Conservation (phyloP, 495 filamentous ascomycete genomes). For the Monascus purpureus region DNA sequence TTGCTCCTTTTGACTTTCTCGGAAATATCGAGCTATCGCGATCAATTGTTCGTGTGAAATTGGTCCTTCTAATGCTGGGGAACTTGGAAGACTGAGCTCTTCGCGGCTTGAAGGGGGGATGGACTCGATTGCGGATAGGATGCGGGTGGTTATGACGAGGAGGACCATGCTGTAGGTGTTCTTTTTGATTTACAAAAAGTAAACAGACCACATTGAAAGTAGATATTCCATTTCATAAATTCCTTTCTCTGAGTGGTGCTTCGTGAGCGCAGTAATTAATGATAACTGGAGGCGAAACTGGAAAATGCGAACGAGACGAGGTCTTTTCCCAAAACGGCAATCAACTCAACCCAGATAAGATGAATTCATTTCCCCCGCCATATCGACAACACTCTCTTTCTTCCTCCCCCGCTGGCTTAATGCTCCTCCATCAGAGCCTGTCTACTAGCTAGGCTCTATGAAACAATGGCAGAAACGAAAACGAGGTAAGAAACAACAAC, state of each 20-base stretch:
- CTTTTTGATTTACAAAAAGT: too few relatives aligned
- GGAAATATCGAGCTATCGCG: conserved; percentile 44
- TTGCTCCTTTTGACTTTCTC: conserved; percentile 3
- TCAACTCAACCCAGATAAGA: conserved; percentile 10
- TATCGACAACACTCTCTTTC: conserved; percentile 1
- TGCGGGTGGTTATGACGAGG: conserved; percentile 57
- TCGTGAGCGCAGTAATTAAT: too few relatives aligned
- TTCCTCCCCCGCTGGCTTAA: neutral
- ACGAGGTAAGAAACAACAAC: conserved; percentile 5
- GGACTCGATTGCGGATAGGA: conserved; percentile 47
- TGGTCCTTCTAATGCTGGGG: conserved; percentile 44
- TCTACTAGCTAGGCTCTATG: neutral
- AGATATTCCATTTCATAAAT: conserved; percentile 4
- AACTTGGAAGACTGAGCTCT: conserved; percentile 19
- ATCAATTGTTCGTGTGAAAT: conserved; percentile 74
- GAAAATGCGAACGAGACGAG: neutral
- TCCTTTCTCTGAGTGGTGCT: too few relatives aligned
- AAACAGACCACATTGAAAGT: conserved; percentile 6
- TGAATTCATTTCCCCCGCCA: conserved; percentile 1
- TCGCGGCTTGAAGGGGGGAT: conserved; percentile 17
- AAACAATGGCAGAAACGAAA: conserved; percentile 12
- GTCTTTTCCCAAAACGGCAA: conserved; percentile 12
- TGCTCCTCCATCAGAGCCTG: neutral
- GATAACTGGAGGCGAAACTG: too few relatives aligned
- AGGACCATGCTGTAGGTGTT: conserved; percentile 57